phyloP scores from a whole-genome alignment of 2,329 filamentous ascomycete genomes.

The Zymoseptoria crescenta region DNA sequence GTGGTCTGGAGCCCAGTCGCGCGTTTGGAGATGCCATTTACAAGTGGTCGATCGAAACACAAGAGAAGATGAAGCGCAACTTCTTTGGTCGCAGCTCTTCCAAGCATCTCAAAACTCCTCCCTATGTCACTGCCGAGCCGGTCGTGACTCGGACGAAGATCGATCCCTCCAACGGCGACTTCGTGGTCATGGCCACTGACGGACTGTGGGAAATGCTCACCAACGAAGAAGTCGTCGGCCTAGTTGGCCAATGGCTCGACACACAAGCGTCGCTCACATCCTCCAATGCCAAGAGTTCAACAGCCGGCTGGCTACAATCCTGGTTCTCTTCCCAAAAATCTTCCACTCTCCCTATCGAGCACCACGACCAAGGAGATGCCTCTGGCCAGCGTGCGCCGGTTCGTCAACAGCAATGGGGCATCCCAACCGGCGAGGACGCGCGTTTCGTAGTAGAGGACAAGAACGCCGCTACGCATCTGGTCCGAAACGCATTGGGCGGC shows the following conservation, averaged over 20 bases:
- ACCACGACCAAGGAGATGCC: conserved; percentile 39
- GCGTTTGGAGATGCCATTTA: conserved; percentile 96
- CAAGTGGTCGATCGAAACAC: conserved; percentile 86
- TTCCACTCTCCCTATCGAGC: conserved; percentile 64
- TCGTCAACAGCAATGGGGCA: conserved; percentile 83
- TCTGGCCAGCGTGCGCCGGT: conserved; percentile 80
- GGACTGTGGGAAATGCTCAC: conserved; percentile 99
- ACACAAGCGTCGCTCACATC: conserved; percentile 46
- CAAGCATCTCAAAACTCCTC: conserved; percentile 75
- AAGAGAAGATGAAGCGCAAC: conserved; percentile 69
- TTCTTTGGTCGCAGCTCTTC: conserved; percentile 83
- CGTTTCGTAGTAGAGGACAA: conserved; percentile 93
- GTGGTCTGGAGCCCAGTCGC: conserved; percentile 82
- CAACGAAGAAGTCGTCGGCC: conserved; percentile 93
- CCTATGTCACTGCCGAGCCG: conserved; percentile 95
- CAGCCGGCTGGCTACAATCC: conserved; percentile 57
- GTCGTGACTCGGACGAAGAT: conserved; percentile 90
- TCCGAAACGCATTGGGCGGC: conserved; percentile 89
- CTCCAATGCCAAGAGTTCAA: conserved; percentile 23
- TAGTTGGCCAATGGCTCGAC: conserved; percentile 96
- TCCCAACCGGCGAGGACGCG: conserved; percentile 62
- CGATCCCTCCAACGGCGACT: conserved; percentile 81
- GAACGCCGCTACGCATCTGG: conserved; percentile 91
- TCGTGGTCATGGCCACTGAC: conserved; percentile 92
- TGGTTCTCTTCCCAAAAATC: conserved; percentile 53